Evolutionary conservation across 2,329 filamentous ascomycete genomes (phyloP), one percentile per base, ranked within the genome.

Genomic region (Aspergillus phoenicis): DNA sequence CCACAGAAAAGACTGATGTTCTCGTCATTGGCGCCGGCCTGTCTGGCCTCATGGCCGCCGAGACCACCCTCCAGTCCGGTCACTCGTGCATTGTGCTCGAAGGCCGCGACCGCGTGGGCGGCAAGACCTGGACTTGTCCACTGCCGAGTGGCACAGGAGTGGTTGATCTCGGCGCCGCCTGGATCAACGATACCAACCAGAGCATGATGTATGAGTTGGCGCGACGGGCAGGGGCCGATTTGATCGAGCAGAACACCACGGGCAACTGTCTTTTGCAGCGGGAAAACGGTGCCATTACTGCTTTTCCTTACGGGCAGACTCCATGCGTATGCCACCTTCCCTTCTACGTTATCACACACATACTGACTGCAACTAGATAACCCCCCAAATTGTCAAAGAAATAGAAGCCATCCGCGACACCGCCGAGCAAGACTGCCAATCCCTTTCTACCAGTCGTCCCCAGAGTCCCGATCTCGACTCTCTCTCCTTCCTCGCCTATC

Each of bases 101-200:
- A 57, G 79, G 79, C 5, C 64, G 78, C 3, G 74, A 80, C 60
- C 75, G 80, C 2, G 77, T 81, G 0, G 79, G 79, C 4, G 80
- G 79, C 1, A 79, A 78, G 63, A 77, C 72, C 0, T 78, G 71
- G 71, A 72, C 45, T 62, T 76, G 57, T 26, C 11, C 22, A 0
- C 63, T 66, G 11, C 59, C 45, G 15, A 57, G 51, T 26, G 62
- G 61, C 8, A 48, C 52, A 68, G 28, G 71, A 0, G 61, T 73
- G 0, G 75, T 81, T 6, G 85, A 87, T 22, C 67, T 86, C 0
- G 85, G 85, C 2, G 85, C 84, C 0, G 84, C 83, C 0, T 88
- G 85, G 85, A 82, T 87, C 64, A 87, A 88, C 63, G 82, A 86
- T 56, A 80, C 74, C 1, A 84, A 80, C 54, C 84, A 87, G 63